phyloP scores from a whole-genome alignment of 805 yeast genomes.

The Candida ficus region DNA sequence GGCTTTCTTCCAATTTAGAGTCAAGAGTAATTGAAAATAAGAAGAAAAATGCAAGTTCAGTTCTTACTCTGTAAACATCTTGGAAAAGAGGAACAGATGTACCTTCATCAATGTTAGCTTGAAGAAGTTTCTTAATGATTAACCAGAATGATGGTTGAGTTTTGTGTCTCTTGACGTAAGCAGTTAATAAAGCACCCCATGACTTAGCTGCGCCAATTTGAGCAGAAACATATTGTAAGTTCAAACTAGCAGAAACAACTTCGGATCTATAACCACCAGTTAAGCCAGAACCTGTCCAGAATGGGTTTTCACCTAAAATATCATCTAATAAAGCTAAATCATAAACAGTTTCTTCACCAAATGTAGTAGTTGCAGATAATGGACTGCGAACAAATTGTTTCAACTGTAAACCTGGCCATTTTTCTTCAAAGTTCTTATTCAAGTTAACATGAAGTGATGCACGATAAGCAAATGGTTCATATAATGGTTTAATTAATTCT shows the following conservation, averaged over 20 bases:
- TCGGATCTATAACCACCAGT: slow-evolving; percentile 38
- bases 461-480: slow-evolving; percentile 42
- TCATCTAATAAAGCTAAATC: slow-evolving; percentile 60
- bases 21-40: slow-evolving; percentile 13
- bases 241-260: slow-evolving; percentile 54
- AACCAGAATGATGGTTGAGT: slow-evolving; percentile 29
- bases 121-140: slow-evolving; percentile 45
- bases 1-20: slow-evolving; percentile 13
- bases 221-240: slow-evolving; percentile 57
- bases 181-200: slow-evolving; percentile 71
- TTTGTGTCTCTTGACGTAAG: slow-evolving; percentile 45
- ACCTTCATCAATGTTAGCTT: slow-evolving; percentile 47
- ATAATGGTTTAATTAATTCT: slow-evolving; percentile 29
- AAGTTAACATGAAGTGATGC: slow-evolving; percentile 41
- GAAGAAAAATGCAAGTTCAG: slow-evolving; percentile 57
- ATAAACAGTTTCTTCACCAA: slow-evolving; percentile 51
- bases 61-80: slow-evolving; percentile 53
- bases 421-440: slow-evolving; percentile 38
- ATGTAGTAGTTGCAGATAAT: slow-evolving; percentile 39
- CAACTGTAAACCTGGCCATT: slow-evolving; percentile 44
- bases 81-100: slow-evolving; percentile 41
- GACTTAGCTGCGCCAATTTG: slow-evolving; percentile 69
- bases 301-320: slow-evolving; percentile 39
- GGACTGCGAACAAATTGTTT: slow-evolving; percentile 48
- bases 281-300: slow-evolving; percentile 35